Evolutionary conservation across 2,329 filamentous ascomycete species (phyloP).

Genomic region (Endoconidiophora polonica): DNA sequence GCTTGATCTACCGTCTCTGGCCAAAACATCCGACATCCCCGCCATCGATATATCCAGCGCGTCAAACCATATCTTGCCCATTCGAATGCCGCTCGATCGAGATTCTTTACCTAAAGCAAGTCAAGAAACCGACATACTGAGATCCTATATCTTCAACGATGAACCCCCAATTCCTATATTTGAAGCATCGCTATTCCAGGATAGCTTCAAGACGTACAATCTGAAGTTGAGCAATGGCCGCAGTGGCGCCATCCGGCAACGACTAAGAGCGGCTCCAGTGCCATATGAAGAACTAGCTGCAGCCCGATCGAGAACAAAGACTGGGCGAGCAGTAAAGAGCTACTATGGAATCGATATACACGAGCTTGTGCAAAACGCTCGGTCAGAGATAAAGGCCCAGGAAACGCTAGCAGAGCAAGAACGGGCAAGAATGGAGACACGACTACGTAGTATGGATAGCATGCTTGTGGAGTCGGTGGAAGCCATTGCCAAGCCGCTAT

Average conservation of each 20-base stretch:
- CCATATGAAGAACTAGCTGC: constrained; percentile 54
- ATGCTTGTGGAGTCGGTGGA: constrained; percentile 27
- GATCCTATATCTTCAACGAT: neutral
- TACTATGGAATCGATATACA: constrained; percentile 94
- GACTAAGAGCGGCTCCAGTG: constrained; percentile 27
- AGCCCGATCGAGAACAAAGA: constrained; percentile 46
- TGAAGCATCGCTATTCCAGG: constrained; percentile 13
- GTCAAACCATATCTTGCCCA: neutral
- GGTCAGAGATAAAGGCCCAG: constrained; percentile 34
- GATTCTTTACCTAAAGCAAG: neutral
- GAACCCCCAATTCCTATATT: constrained; percentile 5
- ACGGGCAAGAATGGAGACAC: neutral
- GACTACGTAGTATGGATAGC: constrained; percentile 4
- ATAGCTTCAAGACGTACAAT: constrained; percentile 22
- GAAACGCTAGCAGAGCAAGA: constrained; percentile 7
- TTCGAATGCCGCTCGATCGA: neutral
- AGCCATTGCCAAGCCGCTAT: constrained; percentile 1
- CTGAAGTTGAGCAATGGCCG: constrained; percentile 42
- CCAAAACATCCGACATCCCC: neutral
- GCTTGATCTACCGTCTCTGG: neutral
- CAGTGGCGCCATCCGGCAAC: constrained; percentile 36
- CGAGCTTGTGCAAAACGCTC: constrained; percentile 55
- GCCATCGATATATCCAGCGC: neutral
- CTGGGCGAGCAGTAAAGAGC: constrained; percentile 52
- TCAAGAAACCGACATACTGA: neutral